Conservation (phyloP, 345 rosid species). For the Populus deltoides region DNA sequence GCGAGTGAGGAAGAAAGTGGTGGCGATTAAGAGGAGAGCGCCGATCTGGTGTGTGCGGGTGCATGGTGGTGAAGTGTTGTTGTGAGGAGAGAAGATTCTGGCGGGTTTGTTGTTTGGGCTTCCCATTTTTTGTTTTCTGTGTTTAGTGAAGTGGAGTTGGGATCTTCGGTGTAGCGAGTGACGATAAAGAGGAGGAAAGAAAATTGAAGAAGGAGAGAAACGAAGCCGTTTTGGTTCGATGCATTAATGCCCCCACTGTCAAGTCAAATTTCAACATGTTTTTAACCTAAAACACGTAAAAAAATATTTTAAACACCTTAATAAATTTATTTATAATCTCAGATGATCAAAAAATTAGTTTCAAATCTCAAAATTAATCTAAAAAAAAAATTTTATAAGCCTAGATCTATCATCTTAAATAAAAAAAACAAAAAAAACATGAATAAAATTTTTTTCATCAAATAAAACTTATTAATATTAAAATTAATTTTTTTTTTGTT, state of each 20-base stretch:
- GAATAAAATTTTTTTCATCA: fast-evolving
- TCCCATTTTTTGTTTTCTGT: slow-evolving; percentile 26
- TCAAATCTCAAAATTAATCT: too few relatives aligned
- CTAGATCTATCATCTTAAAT: fast-evolving
- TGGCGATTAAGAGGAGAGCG: slow-evolving; percentile 58
- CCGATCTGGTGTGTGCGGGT: slow-evolving; percentile 90
- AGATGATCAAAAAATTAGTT: too few relatives aligned
- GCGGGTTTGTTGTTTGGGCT: slow-evolving; percentile 44
- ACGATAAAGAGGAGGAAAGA: background rate
- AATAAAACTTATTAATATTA: too few relatives aligned
- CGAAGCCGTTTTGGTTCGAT: too few relatives aligned
- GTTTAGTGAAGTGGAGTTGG: background rate
- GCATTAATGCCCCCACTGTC: too few relatives aligned
- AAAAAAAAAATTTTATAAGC: too few relatives aligned
- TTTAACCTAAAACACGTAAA: fast-evolving
- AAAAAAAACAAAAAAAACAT: fast-evolving
- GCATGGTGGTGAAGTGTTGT: slow-evolving; percentile 52
- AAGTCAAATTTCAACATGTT: too few relatives aligned
- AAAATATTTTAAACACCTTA: too few relatives aligned
- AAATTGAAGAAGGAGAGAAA: background rate
- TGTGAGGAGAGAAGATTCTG: slow-evolving; percentile 41
- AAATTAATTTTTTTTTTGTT: too few relatives aligned
- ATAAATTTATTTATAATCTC: too few relatives aligned
- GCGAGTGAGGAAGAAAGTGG: slow-evolving; percentile 82
- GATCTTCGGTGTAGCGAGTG: background rate